Base-by-base conservation (phyloP, 306 rosid species). In the Herpetospermum pedunculosum region DNA sequence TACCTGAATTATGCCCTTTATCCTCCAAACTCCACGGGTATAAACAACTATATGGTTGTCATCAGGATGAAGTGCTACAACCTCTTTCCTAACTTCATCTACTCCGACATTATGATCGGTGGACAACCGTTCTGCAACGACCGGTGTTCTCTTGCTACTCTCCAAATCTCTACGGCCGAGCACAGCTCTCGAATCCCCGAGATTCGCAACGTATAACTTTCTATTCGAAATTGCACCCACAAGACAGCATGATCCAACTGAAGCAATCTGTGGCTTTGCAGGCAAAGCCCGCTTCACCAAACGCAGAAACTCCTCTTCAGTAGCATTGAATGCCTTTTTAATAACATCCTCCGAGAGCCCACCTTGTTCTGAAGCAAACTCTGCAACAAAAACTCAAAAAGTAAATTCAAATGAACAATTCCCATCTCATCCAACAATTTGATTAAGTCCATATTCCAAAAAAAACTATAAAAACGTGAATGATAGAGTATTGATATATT, bases 1-100 rank as follows among this genome's bases (percentile, higher is more conserved):
- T 88, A 91, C 97, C 99, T 94, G 99, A 85, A 94, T 94, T 75
- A 94, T 94, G 58, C 99, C 99, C 78, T 94, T 94, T 55, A 94
- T 89, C 75, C 99, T 88, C 99, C 99, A 94, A 54, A 87, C 94
- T 55, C 99, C 99, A 1, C 89, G 97, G 52, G 47, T 83, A 76
- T 83, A 81, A 28, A 94, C 92, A 48, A 94, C 97, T 47, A 89
- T 70, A 26, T 85, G 96, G 1, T 95, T 55, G 82, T 94, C 99
- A 73, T 94, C 99, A 2, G 99, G 99, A 75, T 94, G 97, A 58
- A 89, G 95, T 44, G 97, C 96, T 78, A 85, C 87, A 21, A 94
- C 92, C 78, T 94, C 99, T 79, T 80, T 87, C 82, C 99, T 94
- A 71, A 94, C 90, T 84, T 91, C 91, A 80, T 88, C 99, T 69